Conservation (phyloP, 768 basidiomycete species). For the Trichaptum fuscoviolaceum region DNA sequence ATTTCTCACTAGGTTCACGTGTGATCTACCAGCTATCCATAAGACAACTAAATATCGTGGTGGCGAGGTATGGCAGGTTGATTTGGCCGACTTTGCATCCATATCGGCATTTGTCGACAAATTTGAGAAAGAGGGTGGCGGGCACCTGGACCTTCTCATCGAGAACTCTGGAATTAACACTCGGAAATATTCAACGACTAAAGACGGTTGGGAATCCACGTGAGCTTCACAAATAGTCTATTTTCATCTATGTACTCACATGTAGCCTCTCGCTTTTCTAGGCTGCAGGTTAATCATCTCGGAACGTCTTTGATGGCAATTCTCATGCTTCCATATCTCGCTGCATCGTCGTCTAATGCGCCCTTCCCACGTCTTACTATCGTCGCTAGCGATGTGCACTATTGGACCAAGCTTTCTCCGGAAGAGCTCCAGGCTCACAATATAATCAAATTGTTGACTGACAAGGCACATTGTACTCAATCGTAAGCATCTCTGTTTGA, state of each 20-base stretch:
- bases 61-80: slow-evolving; percentile 36
- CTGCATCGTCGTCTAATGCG: slow-evolving; percentile 21
- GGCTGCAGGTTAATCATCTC: slow-evolving; percentile 33
- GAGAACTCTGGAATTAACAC: slow-evolving; percentile 34
- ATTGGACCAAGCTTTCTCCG: slow-evolving; percentile 21
- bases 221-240: slow-evolving; percentile 17
- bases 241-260: background rate
- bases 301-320: slow-evolving; percentile 27
- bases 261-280: slow-evolving; percentile 7
- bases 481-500: slow-evolving; percentile 17
- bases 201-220: slow-evolving; percentile 44
- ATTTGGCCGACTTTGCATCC: slow-evolving; percentile 36
- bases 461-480: slow-evolving; percentile 24
- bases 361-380: slow-evolving; percentile 24
- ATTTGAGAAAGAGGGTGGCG: slow-evolving; percentile 20
- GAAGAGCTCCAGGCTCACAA: slow-evolving; percentile 21
- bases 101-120: slow-evolving; percentile 34
- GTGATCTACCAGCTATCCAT: slow-evolving; percentile 1
- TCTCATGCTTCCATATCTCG: slow-evolving; percentile 27
- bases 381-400: slow-evolving; percentile 27
- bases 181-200: slow-evolving; percentile 20
- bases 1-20: background rate
- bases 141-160: slow-evolving; percentile 37
- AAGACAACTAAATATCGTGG: slow-evolving; percentile 26
- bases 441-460: slow-evolving; percentile 28